Base-by-base conservation (phyloP, 192 early-diverging fungal species). In the Coemansia sp. region DNA sequence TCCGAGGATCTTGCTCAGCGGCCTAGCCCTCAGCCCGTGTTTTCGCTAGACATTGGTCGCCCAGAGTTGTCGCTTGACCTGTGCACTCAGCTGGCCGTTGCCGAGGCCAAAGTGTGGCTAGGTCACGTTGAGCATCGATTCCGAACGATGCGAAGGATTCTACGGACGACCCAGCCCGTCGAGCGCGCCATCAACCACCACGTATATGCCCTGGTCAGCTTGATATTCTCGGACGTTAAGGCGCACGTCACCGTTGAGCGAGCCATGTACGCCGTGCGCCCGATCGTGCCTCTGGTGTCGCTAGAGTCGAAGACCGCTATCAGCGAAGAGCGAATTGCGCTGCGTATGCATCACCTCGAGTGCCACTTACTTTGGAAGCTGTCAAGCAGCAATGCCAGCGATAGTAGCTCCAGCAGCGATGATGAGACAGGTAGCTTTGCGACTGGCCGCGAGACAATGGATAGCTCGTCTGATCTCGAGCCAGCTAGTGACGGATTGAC, bases 181-280 rank as follows among this genome's bases (percentile, higher is more conserved):
- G n/a, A 24, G n/a, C 38, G 32, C 17, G 60, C 31, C 6, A 11
- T 60, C 14, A 74, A 49, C 46, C 61, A 71, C 45, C 60, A 67
- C 24, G 22, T 73, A 32, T 58, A 72, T 10, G 74, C 74, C 5
- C 60, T 82, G 17, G 60, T 68, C 40, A 68, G 70, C 24, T 41
- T 82, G 25, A 60, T 82, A 6, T 76, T 82, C 39, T 65, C 79
- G 0, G 79, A 82, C 9, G 68, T 77, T 56, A 73, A 82, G 65
- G 67, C 64, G 0, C 79, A 74, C 38, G 38, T 77, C 35, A 65
- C 65, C 11, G 51, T 82, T 3, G 79, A 82, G 62, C 64, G 68
- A 4, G 79, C 79, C 31, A 4, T 74, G 38, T 82, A 77, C 20
- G 71, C 67, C 0, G 74, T 82, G 10, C 74, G 65, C 56, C 79